Base-by-base conservation (phyloP, 805 yeast genomes). In the Brettanomyces nanus region DNA sequence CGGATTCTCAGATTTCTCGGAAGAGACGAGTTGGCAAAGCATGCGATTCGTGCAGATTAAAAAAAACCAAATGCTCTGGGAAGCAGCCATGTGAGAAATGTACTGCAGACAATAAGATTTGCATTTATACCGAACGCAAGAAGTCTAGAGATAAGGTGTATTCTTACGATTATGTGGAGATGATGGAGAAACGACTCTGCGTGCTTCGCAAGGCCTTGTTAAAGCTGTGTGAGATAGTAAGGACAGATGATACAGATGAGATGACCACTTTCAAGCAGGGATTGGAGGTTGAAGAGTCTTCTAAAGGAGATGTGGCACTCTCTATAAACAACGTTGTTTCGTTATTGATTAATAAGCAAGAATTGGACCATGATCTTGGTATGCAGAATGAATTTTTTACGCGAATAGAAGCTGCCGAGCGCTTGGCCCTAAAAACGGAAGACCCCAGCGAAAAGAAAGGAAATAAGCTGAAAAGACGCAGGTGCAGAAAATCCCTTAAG, bases 1-100 rank as follows among this genome's bases (percentile, higher is more conserved):
- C n/a, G n/a, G n/a, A n/a, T n/a, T n/a, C n/a, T n/a, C n/a, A n/a
- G n/a, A n/a, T n/a, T 30, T 30, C 26, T 19, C 14, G 51, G 40
- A 75, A 75, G 56, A 73, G 69, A 51, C 53, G 83, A 42, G 81
- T 76, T 3, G 78, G 79, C 10, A 75, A 75, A 46, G 82, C 82
- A 5, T 76, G 83, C 45, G 81, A 76, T 49, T 68, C 72, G 37
- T 76, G 83, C 52, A 61, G 83, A 31, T 63, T 75, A 39, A 76
- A 75, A 49, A 76, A 76, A 57, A 75, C 80, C 4, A 76, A 75
- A 44, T 76, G 83, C 52, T 76, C 75, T 41, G 83, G 83, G 17
- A 66, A 67, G 35, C 72, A 72, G 44, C 82, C 83, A 1, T 76
- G 83, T 46, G 66, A 68, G 27, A 65, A 73, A 38, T 76, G 83